Evolutionary conservation across 768 basidiomycete genomes (phyloP), one percentile per base, ranked within the genome.

Genomic region (Termitomyces sp.): DNA sequence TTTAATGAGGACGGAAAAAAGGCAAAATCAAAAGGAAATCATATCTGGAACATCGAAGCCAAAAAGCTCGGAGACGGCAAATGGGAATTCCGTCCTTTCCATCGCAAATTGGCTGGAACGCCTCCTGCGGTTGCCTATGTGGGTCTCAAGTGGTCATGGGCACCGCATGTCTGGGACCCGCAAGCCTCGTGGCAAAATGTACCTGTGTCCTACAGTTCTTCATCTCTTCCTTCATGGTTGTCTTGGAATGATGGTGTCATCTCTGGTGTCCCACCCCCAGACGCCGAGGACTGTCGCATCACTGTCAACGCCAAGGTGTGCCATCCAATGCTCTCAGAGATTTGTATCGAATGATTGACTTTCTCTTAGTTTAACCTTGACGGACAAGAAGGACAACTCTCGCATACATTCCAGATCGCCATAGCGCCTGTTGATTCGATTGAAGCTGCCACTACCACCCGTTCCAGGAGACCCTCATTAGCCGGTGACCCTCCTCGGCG

Each of bases 1-100:
- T 98, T 95, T 77, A 99, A 99, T 68, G 93, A 98, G 65, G 96
- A 98, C 68, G 96, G 96, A 35, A 98, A 98, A 72, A 99, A 99
- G 74, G 91, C 95, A 22, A 99, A 99, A 72, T 95, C 93, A 52
- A 97, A 97, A 75, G 96, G 96, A 45, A 99, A 99, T 72, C 96
- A 98, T 65, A 97, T 98, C 61, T 99, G 96, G 96, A 95, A 93
- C 65, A 88, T 98, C 49, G 93, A 98, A 64, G 96, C 93, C n/a
- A 91, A 83, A 73, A 95, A 91, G 70, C 66, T 74, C 22, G 74
- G 74, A 22, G 89, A 89, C 46, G 82, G 87, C 41, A 74, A 80
- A 59, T 98, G 93, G 93, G 78, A 83, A 51, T 97, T 96, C 74
- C 81, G 92, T 49, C 86, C 90, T 12, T 97, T 96, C 73, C 76